phyloP scores from a whole-genome alignment of 495 filamentous ascomycete genomes.

The Immersiella caudata region DNA sequence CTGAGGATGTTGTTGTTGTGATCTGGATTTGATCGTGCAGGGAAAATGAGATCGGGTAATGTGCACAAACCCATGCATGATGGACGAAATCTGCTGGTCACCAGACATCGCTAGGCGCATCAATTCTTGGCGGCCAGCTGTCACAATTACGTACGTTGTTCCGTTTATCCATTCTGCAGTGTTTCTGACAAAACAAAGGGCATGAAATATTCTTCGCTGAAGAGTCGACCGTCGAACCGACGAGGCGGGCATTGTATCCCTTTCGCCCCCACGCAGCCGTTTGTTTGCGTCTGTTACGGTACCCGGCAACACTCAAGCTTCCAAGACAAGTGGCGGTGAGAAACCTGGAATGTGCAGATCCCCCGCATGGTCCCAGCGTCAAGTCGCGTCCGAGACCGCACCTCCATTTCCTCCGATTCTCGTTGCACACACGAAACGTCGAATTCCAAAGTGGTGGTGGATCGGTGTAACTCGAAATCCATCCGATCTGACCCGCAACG shows the following conservation, averaged over 20 bases:
- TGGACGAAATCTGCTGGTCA: neutral
- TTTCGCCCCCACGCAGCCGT: neutral
- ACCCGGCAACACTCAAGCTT: neutral
- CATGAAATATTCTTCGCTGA: neutral
- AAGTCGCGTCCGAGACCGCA: conserved; percentile 3
- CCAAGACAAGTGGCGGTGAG: neutral
- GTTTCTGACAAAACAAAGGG: neutral
- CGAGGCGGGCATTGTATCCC: neutral
- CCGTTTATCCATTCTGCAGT: too few species aligned
- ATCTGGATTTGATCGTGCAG: neutral
- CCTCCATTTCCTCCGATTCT: neutral
- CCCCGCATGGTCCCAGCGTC: conserved; percentile 8
- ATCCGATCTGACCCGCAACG: neutral
- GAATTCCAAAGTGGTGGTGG: neutral
- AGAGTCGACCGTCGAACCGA: neutral
- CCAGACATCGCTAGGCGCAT: neutral
- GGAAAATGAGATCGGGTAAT: neutral
- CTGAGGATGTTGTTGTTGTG: neutral
- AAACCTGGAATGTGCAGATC: neutral
- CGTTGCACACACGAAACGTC: neutral
- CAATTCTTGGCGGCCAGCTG: neutral
- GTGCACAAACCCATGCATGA: neutral
- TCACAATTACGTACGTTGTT: neutral
- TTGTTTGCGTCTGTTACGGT: neutral
- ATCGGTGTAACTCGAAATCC: neutral